A percentile compares a stretch with the other conserved stretches of the same genome.
Conservation (phyloP, 495 filamentous ascomycete species). For the Xylaria scruposa region DNA sequence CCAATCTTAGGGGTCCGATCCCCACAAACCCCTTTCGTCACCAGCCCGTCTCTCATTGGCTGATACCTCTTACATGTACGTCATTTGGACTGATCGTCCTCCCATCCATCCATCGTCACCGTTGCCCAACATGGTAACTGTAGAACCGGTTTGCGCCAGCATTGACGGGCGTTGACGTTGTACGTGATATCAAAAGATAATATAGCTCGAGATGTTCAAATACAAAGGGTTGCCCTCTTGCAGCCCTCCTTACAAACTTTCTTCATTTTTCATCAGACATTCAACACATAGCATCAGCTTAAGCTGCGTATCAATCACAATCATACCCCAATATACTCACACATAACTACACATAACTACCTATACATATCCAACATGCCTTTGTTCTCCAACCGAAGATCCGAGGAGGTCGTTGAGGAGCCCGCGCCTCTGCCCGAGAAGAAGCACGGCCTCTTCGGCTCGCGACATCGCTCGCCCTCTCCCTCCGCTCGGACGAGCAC, state of each 20-base stretch:
- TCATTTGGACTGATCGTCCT: slow-evolving; percentile 21
- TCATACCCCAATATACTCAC: too few relatives aligned
- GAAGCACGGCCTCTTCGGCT: slow-evolving; percentile 52
- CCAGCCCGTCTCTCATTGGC: slow-evolving; percentile 20
- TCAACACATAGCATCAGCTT: neutral
- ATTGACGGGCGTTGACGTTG: slow-evolving; percentile 11
- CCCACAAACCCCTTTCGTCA: slow-evolving; percentile 4
- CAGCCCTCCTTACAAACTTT: neutral
- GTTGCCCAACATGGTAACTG: neutral
- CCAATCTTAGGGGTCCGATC: slow-evolving; percentile 8
- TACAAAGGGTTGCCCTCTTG: slow-evolving; percentile 5
- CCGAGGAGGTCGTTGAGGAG: slow-evolving; percentile 45
- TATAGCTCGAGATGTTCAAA: slow-evolving; percentile 20
- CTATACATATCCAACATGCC: slow-evolving; percentile 48
- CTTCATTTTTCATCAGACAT: neutral
- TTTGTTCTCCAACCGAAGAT: slow-evolving; percentile 53
- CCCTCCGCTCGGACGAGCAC: slow-evolving; percentile 39
- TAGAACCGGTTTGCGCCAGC: slow-evolving; percentile 20
- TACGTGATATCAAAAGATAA: neutral
- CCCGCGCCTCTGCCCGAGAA: slow-evolving; percentile 44
- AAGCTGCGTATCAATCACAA: neutral
- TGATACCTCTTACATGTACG: slow-evolving; percentile 4
- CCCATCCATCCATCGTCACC: slow-evolving; percentile 3
- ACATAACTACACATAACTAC: too few relatives aligned
- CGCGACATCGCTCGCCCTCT: slow-evolving; percentile 51